Evolutionary conservation across 257 asterid species (phyloP).

Genomic region (Parsonsia alboflavescens): DNA sequence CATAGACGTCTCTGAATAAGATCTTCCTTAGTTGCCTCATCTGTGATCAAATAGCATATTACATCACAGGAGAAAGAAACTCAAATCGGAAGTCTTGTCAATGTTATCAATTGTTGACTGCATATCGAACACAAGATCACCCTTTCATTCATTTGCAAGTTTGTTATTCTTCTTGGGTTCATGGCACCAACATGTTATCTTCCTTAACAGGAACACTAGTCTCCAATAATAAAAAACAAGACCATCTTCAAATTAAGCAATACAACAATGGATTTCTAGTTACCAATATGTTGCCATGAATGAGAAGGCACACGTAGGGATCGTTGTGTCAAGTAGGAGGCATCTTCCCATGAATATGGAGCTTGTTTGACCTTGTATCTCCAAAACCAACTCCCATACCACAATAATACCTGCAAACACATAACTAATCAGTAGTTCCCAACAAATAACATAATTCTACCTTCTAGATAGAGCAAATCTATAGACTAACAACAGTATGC

Average conservation of each 20-base stretch:
- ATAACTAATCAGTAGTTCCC: slow-evolving; percentile 12
- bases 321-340: slow-evolving; percentile 68
- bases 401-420: slow-evolving; percentile 55
- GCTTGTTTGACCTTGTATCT: slow-evolving; percentile 68
- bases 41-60: slow-evolving; percentile 36
- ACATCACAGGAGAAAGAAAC: background rate
- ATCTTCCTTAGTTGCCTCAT: slow-evolving; percentile 61
- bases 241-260: background rate
- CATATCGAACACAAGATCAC: background rate
- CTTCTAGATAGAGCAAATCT: background rate
- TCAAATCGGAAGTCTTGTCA: background rate
- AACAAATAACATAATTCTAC: slow-evolving; percentile 2
- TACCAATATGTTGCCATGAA: slow-evolving; percentile 77
- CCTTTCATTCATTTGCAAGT: background rate
- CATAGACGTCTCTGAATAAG: slow-evolving; percentile 74
- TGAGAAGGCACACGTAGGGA: slow-evolving; percentile 59
- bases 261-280: slow-evolving; percentile 1
- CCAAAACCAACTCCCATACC: slow-evolving; percentile 85
- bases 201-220: background rate
- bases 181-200: background rate
- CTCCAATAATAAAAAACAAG: background rate
- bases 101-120: background rate
- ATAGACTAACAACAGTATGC: background rate
- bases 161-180: background rate
- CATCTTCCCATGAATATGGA: slow-evolving; percentile 84